Conservation (phyloP, 2,329 filamentous ascomycete genomes). For the Colletotrichum caudatum region DNA sequence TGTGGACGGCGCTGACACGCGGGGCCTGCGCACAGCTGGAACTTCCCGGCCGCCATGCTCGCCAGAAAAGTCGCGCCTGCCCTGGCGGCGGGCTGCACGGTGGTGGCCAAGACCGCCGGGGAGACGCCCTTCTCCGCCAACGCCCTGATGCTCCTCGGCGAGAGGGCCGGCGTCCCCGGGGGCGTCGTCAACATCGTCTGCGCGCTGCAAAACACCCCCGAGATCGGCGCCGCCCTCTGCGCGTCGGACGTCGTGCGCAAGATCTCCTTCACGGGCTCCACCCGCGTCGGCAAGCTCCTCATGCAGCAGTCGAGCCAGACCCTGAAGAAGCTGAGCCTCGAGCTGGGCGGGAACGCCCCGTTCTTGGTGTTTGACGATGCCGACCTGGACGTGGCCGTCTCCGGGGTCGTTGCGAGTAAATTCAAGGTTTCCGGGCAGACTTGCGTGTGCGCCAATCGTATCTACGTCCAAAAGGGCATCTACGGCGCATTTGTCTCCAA, state of each 20-base stretch:
- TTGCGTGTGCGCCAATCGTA: background rate
- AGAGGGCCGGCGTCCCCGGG: background rate
- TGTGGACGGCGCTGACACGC: too few relatives aligned
- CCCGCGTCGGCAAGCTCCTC: background rate
- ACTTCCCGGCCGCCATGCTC: background rate
- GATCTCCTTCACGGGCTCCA: background rate
- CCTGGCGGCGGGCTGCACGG: background rate
- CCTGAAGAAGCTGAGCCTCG: background rate
- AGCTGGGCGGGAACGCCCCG: background rate
- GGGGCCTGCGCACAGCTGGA: background rate
- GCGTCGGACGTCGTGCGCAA: background rate
- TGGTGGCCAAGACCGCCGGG: background rate
- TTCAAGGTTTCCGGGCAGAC: background rate
- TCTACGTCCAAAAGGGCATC: background rate
- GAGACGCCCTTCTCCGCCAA: background rate
- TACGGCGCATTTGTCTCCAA: background rate
- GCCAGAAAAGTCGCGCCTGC: background rate
- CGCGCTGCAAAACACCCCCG: background rate
- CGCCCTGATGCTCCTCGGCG: background rate
- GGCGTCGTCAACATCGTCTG: background rate
- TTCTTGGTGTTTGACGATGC: background rate
- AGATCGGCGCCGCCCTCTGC: background rate
- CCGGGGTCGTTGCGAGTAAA: background rate
- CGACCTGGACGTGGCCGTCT: background rate
- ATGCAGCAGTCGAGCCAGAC: background rate